These are phyloP conservation scores for Eurotiales sp. DNA, from an alignment of 2,329 filamentous ascomycete genomes.

Conservation along the genomic window DNA sequence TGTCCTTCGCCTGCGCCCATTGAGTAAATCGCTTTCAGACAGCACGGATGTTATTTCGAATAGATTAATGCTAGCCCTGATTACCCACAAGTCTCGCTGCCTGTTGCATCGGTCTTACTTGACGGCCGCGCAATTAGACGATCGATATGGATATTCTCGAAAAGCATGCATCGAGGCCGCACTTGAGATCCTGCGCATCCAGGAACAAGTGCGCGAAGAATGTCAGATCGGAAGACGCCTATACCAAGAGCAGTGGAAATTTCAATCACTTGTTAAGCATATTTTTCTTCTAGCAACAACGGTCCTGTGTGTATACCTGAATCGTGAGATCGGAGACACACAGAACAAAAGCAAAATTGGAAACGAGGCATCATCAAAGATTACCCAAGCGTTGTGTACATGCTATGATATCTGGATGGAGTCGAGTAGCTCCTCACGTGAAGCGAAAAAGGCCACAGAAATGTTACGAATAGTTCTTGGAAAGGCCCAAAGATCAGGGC, in stretches of 20 bases:
- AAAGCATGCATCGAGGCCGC: conserved; percentile 12
- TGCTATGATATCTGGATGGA: conserved; percentile 9
- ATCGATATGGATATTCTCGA: conserved; percentile 11
- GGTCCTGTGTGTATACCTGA: conserved; percentile 11
- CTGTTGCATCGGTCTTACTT: conserved; percentile 11
- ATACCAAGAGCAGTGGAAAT: conserved; percentile 10
- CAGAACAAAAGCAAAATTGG: neutral
- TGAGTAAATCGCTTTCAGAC: conserved; percentile 11
- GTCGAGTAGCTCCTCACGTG: conserved; percentile 3
- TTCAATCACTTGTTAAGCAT: conserved; percentile 7
- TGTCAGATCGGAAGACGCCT: conserved; percentile 9
- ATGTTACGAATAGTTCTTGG: conserved; percentile 11
- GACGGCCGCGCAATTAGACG: neutral
- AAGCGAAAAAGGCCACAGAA: conserved; percentile 3
- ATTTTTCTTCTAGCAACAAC: conserved; percentile 10
- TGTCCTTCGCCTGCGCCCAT: conserved; percentile 4
- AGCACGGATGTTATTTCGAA: conserved; percentile 8
- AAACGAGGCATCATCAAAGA: neutral
- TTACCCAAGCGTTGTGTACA: neutral
- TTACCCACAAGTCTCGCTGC: conserved; percentile 12
- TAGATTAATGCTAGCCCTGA: conserved; percentile 9
- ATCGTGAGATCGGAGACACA: neutral
- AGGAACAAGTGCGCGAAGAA: conserved; percentile 11
- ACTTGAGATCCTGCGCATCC: conserved; percentile 6
- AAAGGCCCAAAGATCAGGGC: neutral